These are phyloP conservation scores for Trichoderma sp. DNA, from an alignment of 2,329 filamentous ascomycete species.

Conservation along the genomic window DNA sequence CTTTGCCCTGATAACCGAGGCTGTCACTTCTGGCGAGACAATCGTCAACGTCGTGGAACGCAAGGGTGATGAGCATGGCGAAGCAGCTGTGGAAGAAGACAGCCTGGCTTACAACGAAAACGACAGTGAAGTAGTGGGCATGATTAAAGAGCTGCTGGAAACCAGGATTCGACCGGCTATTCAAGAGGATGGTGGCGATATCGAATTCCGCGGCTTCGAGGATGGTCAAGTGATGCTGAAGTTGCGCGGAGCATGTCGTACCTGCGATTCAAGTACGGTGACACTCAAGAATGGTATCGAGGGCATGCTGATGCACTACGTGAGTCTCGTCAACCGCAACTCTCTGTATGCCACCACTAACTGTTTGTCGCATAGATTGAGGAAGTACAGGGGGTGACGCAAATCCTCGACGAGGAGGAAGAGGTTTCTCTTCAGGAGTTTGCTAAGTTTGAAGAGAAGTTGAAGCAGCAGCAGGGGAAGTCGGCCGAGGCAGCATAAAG, in stretches of 20 bases:
- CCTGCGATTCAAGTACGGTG: slow-evolving; percentile 94
- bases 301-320: slow-evolving; percentile 96
- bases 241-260: slow-evolving; percentile 88
- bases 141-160: slow-evolving; percentile 98
- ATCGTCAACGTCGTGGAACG: slow-evolving; percentile 74
- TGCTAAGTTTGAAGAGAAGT: slow-evolving; percentile 89
- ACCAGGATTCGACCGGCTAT: slow-evolving; percentile 94
- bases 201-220: slow-evolving; percentile 90
- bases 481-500: slow-evolving; percentile 1
- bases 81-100: slow-evolving; percentile 54
- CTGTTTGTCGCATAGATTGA: slow-evolving; percentile 67
- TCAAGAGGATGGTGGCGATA: slow-evolving; percentile 96
- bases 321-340: slow-evolving; percentile 49
- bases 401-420: slow-evolving; percentile 89
- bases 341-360: neutral
- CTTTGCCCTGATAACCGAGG: slow-evolving; percentile 92
- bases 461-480: slow-evolving; percentile 46
- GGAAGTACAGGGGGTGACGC: slow-evolving; percentile 89
- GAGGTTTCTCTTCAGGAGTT: slow-evolving; percentile 86
- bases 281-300: slow-evolving; percentile 98
- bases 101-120: slow-evolving; percentile 83
- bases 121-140: slow-evolving; percentile 90
- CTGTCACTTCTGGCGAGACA: slow-evolving; percentile 77
- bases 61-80: slow-evolving; percentile 52
- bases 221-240: slow-evolving; percentile 81